Evolutionary conservation across 225 moss, liverwort and hornwort genomes (phyloP), one percentile per base, ranked within the genome.

Genomic region (Sphagnum tenellum): DNA sequence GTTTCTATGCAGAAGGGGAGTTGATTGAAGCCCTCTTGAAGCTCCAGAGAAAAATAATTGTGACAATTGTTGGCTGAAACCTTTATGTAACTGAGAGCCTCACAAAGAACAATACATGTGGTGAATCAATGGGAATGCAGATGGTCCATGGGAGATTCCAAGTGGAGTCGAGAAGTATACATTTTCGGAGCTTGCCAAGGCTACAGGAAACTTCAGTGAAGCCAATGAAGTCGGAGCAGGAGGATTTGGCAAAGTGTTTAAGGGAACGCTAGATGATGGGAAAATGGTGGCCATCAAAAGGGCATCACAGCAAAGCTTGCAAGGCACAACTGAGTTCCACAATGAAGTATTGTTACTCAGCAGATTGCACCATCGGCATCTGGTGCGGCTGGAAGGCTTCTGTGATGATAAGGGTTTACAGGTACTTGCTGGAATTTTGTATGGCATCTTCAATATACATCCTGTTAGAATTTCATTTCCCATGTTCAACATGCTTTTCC

Each of bases 341-440:
- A 94, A 90, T 13, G 94, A 94, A 66, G 75, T 94, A 44, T 77
- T 78, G 56, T 72, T 94, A 10, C 85, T 94, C 53, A 82, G 90
- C 55, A 90, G 94, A 3, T 87, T 88, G 49, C 94, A 94, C 59
- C 94, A 94, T 69, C 91, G 85, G 12, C 89, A 94, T 53, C 83
- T 94, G 8, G 89, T 91, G 53, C 75, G 79, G 8, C 79, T 94
- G n/a, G 84, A 90, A 60, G 94, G 94, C 12, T 94, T 86, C 62
- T 91, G 94, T 66, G 78, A 87, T 48, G 91, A 91, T 54, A 83
- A 88, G 55, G 88, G 80, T 3, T 73, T 90, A 73, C 93, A 88
- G 69, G 72, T 82, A 64, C 3, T 13, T 55, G 9, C 29, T 29
- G 1, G 29, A 29, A 29, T 29, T 29, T 29, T 29, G 29, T 29